Percentiles rank a stretch among this genome's conserved stretches.
phyloP scores from a whole-genome alignment of 2,329 filamentous ascomycete species.

The Colletotrichum sojae region DNA sequence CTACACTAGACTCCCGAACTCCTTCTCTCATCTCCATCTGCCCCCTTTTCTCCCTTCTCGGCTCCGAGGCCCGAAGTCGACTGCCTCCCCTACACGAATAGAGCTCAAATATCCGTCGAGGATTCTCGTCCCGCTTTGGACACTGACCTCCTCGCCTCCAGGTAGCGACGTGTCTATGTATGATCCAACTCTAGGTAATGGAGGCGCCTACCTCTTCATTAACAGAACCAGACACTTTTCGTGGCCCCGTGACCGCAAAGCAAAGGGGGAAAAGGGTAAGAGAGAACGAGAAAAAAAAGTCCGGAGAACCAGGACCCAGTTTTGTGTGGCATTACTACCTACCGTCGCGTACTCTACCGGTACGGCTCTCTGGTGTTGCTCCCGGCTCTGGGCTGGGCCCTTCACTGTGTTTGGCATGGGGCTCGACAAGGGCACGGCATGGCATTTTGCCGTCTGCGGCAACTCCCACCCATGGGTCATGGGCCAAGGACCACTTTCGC shows the following conservation, averaged over 20 bases:
- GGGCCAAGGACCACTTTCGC: too few relatives aligned
- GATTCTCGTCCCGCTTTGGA: slow-evolving; percentile 24
- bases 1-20: slow-evolving; percentile 1
- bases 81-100: not conserved
- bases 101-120: slow-evolving; percentile 37
- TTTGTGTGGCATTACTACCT: slow-evolving; percentile 9
- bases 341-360: slow-evolving; percentile 2
- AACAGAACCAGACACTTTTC: slow-evolving; percentile 20
- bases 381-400: slow-evolving; percentile 27
- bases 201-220: not conserved
- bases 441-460: slow-evolving; percentile 25
- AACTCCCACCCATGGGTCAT: not conserved
- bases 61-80: not conserved
- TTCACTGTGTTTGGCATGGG: slow-evolving; percentile 8
- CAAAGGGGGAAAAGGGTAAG: not conserved
- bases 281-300: slow-evolving; percentile 22
- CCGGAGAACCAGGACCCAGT: slow-evolving; percentile 28
- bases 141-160: slow-evolving; percentile 1
- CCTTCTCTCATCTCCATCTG: not conserved
- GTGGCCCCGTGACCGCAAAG: slow-evolving; percentile 11
- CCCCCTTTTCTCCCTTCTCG: slow-evolving; percentile 13
- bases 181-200: not conserved
- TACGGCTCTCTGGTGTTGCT: slow-evolving; percentile 19
- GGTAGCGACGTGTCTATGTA: not conserved
- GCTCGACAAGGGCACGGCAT: slow-evolving; percentile 20